phyloP scores from a whole-genome alignment of 176 grass and related monocot species.

The Aegilops longissima region DNA sequence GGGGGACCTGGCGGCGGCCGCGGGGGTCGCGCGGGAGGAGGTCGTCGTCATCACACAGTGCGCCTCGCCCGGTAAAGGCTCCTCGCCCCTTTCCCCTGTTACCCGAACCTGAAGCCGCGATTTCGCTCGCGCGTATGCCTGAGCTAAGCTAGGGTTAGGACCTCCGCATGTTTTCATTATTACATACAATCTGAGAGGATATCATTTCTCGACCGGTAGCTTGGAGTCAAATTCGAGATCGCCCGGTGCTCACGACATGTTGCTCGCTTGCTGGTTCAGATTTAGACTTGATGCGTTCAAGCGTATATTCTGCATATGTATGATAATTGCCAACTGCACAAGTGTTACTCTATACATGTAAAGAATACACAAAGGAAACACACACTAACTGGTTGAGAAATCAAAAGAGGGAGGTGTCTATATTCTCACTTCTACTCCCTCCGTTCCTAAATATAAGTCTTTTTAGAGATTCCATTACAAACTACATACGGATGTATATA shows the following conservation, averaged over 20 bases:
- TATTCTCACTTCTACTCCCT: background rate
- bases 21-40: constrained; percentile 44
- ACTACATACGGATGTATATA: too few relatives aligned
- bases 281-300: too few relatives aligned
- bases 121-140: background rate
- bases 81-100: background rate
- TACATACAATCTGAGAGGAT: too few relatives aligned
- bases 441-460: too few relatives aligned
- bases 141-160: too few relatives aligned
- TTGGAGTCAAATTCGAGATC: background rate
- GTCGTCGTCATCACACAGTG: constrained; percentile 66
- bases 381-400: too few relatives aligned
- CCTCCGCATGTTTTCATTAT: too few relatives aligned
- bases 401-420: too few relatives aligned
- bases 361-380: background rate
- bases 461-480: too few relatives aligned
- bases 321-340: background rate
- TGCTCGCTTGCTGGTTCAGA: background rate
- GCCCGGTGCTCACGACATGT: background rate
- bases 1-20: constrained; percentile 44
- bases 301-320: background rate
- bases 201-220: too few relatives aligned
- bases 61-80: constrained; percentile 43
- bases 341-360: background rate
- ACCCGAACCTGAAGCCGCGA: too few relatives aligned